Percentiles rank a stretch among this genome's conserved stretches.
phyloP scores from a whole-genome alignment of 2,329 filamentous ascomycete genomes.

The Rhytidhysteron rufulum region DNA sequence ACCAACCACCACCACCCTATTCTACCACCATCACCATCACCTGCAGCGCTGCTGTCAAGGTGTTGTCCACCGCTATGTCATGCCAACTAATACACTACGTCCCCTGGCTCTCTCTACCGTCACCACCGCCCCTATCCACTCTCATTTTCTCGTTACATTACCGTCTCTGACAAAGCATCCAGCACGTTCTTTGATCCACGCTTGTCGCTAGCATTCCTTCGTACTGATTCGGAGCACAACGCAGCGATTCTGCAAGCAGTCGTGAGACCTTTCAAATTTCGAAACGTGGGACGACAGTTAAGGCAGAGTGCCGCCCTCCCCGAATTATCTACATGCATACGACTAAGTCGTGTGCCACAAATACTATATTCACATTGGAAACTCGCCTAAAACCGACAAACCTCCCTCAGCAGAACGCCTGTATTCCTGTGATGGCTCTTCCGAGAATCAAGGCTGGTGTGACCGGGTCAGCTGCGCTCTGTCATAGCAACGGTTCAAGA shows the following conservation, averaged over 20 bases:
- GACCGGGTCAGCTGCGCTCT: constrained; percentile 24
- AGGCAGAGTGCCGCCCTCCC: constrained; percentile 8
- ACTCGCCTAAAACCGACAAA: not conserved
- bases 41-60: no score
- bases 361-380: constrained; percentile 4
- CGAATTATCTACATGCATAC: constrained; percentile 9
- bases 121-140: no score
- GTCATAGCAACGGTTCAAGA: not conserved
- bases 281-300: constrained; percentile 13
- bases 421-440: constrained; percentile 60
- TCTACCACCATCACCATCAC: constrained; percentile 3
- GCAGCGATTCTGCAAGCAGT: constrained; percentile 12
- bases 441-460: constrained; percentile 46
- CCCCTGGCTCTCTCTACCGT: no score
- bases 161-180: constrained; percentile 6
- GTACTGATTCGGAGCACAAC: not conserved
- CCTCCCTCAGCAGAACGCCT: constrained; percentile 68
- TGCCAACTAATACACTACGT: no score
- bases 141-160: constrained; percentile 10
- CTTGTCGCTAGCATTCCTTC: not conserved
- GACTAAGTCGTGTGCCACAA: not conserved
- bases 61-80: no score
- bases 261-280: constrained; percentile 16
- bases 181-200: constrained; percentile 1
- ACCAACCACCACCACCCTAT: constrained; percentile 18